phyloP scores from a whole-genome alignment of 2,329 filamentous ascomycete species.

The Tolypocladium album region DNA sequence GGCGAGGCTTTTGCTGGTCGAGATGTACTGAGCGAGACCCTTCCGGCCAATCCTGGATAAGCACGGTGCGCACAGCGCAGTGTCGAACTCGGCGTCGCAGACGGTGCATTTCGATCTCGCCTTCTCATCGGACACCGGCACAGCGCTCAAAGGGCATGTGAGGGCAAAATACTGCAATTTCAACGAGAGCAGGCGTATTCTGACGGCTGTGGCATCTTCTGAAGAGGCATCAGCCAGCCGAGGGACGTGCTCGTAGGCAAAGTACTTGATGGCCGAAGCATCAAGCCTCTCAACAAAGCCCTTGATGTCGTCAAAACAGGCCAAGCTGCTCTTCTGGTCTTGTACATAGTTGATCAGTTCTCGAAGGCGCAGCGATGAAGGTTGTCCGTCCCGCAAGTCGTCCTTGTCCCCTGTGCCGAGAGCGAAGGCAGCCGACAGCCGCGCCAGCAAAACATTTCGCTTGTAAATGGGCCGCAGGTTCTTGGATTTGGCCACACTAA shows the following conservation, averaged over 20 bases:
- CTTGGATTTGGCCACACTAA: constrained; percentile 16
- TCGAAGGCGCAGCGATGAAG: constrained; percentile 18
- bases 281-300: constrained; percentile 30
- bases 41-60: constrained; percentile 12
- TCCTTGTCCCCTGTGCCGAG: constrained; percentile 17
- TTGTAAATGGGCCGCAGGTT: constrained; percentile 26
- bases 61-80: constrained; percentile 9
- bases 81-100: constrained; percentile 10
- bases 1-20: constrained; percentile 1
- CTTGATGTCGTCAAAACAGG: constrained; percentile 38
- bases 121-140: constrained; percentile 7
- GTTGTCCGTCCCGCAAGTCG: constrained; percentile 15
- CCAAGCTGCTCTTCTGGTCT: constrained; percentile 22
- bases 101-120: constrained; percentile 12
- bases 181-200: constrained; percentile 22
- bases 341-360: constrained; percentile 26
- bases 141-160: constrained; percentile 22
- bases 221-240: constrained; percentile 17
- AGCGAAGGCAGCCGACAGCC: constrained; percentile 25
- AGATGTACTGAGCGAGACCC: constrained; percentile 10
- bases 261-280: constrained; percentile 25
- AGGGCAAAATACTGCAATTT: constrained; percentile 34
- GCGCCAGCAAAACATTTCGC: constrained; percentile 26
- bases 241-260: constrained; percentile 26
- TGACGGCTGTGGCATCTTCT: constrained; percentile 11